Evolutionary conservation across 768 basidiomycete species (phyloP).

Genomic region (Leccinum uliginosum): DNA sequence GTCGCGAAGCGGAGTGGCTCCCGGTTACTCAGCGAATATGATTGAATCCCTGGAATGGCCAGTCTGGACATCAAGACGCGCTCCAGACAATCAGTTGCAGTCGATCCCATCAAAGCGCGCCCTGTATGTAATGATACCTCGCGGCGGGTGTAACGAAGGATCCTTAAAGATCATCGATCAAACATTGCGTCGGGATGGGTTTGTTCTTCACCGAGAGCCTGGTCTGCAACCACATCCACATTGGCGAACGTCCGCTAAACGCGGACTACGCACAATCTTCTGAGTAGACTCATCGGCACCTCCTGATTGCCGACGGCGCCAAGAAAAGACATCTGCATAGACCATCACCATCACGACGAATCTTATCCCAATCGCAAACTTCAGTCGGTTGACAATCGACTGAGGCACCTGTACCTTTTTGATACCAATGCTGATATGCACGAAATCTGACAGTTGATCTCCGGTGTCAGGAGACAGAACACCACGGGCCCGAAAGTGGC

Average conservation of each 20-base stretch:
- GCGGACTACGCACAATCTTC: neutral
- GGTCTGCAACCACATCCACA: neutral
- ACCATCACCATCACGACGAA: constrained; percentile 17
- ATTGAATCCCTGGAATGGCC: neutral
- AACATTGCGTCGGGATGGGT: too few relatives aligned
- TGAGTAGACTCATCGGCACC: neutral
- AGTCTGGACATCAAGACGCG: neutral
- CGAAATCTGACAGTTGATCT: constrained; percentile 1
- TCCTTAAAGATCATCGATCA: neutral
- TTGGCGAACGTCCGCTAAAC: neutral
- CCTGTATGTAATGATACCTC: neutral
- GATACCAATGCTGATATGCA: neutral
- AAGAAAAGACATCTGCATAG: neutral
- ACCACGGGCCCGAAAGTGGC: neutral
- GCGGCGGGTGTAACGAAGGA: neutral
- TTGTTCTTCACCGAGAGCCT: neutral
- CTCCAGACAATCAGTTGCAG: neutral
- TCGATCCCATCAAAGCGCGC: neutral
- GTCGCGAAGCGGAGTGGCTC: constrained; percentile 1
- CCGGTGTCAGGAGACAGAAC: neutral
- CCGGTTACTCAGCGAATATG: neutral
- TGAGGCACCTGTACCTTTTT: neutral
- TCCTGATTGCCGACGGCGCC: constrained; percentile 6
- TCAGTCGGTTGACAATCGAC: neutral
- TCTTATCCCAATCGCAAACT: neutral